Conservation (phyloP, 495 filamentous ascomycete genomes). For the Talaromyces nanjingensis region DNA sequence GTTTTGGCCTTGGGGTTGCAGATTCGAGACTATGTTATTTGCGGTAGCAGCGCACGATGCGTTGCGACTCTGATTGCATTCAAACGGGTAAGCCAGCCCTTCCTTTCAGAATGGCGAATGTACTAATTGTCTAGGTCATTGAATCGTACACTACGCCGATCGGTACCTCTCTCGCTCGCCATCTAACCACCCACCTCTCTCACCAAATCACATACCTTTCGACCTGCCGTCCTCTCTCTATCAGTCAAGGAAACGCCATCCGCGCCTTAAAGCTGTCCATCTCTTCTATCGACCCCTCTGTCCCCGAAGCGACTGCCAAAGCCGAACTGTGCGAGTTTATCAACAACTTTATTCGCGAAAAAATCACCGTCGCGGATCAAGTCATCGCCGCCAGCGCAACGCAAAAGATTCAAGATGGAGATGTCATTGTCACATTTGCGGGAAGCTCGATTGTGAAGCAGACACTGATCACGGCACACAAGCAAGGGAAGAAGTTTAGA, state of each 20-base stretch:
- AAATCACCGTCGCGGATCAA: conserved; percentile 77
- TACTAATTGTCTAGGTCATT: conserved; percentile 56
- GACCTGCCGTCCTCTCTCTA: conserved; percentile 85
- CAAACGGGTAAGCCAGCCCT: conserved; percentile 57
- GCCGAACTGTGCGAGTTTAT: conserved; percentile 67
- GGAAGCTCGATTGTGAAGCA: conserved; percentile 78
- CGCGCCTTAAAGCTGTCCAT: conserved; percentile 87
- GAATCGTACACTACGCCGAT: conserved; percentile 83
- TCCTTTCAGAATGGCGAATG: neutral
- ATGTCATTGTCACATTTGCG: conserved; percentile 85
- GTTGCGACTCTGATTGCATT: conserved; percentile 84
- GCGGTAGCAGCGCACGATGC: conserved; percentile 83
- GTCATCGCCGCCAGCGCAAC: conserved; percentile 72
- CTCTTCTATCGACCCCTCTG: conserved; percentile 73
- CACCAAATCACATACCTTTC: conserved; percentile 92
- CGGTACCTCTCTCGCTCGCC: conserved; percentile 74
- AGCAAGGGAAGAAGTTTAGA: conserved; percentile 62
- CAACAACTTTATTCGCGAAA: conserved; percentile 83
- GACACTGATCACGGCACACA: conserved; percentile 65
- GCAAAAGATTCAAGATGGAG: conserved; percentile 67
- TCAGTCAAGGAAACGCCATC: conserved; percentile 93
- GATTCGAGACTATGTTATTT: conserved; percentile 81
- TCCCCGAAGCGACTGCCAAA: conserved; percentile 73
- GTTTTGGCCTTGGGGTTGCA: conserved; percentile 82
- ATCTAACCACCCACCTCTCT: conserved; percentile 88